Evolutionary conservation across 2,329 filamentous ascomycete species (phyloP), one percentile per base, ranked within the genome.

Genomic region (Aspergillus felis): DNA sequence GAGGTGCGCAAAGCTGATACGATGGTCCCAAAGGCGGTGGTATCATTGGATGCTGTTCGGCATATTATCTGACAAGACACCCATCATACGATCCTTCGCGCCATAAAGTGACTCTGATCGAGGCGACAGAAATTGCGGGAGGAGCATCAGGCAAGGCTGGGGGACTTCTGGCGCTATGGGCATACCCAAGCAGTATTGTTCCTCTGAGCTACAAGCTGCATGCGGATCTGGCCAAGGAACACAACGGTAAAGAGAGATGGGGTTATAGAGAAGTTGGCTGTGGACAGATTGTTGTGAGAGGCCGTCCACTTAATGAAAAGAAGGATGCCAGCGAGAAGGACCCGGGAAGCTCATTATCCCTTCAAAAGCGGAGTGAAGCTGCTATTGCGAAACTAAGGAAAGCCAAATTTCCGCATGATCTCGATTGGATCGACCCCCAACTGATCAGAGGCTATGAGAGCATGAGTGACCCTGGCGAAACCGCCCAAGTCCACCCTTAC

Each of bases 61-160:
- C 93, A 57, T 97, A 97, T 75, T 97, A 87, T 70, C 81, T 97
- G 47, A 94, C 92, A 2, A 87, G 90, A 62, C 92, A 97, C 72
- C 87, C 90, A 28, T 86, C 84, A 29, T 97, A 90, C 78, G 83
- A 94, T 71, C 86, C 87, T 46, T 76, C 83, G 24, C 83, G 84
- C 54, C 90, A 96, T 72, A 87, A 81, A 54, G 88, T 97, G 67
- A 96, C 90, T 1, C 81, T 99, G 29, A 82, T 97, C 55, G 94
- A 99, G 79, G 92, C 94, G 0, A 87, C 86, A 3, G 82, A 87
- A 48, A 87, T 97, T 62, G 94, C 94, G 6, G 86, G 91, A n/a
- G 93, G 90, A 25, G 93, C 94, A 41, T 96, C 92, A 8, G 94
- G 94, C 44, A 97, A 97, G 77, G 93, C 94, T 0, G 94, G 94